phyloP scores from a whole-genome alignment of 768 basidiomycete species.

The Mycena kentingensis region DNA sequence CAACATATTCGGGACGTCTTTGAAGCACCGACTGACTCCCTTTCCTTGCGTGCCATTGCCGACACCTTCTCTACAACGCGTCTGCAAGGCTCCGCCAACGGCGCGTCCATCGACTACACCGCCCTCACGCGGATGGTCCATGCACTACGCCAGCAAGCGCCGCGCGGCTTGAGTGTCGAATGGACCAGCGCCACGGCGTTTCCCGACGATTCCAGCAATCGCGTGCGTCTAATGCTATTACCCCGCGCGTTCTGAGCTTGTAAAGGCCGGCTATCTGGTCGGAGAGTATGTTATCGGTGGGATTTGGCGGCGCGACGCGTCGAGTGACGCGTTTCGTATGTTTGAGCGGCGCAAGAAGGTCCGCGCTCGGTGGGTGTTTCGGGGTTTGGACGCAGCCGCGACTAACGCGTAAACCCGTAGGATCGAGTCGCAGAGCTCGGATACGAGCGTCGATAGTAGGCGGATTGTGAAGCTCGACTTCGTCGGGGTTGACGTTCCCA shows the following conservation, averaged over 20 bases:
- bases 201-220: constrained; percentile 42
- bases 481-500: constrained; percentile 48
- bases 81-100: constrained; percentile 47
- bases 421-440: constrained; percentile 44
- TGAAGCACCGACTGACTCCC: constrained; percentile 48
- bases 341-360: constrained; percentile 55
- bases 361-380: constrained; percentile 45
- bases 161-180: constrained; percentile 45
- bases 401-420: constrained; percentile 27
- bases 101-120: constrained; percentile 38
- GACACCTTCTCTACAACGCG: constrained; percentile 44
- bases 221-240: constrained; percentile 36
- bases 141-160: constrained; percentile 42
- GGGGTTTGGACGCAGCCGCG: constrained; percentile 7
- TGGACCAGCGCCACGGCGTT: constrained; percentile 51
- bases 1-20: constrained; percentile 52
- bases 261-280: constrained; percentile 50
- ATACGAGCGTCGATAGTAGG: constrained; percentile 43
- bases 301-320: constrained; percentile 41
- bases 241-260: constrained; percentile 3
- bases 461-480: constrained; percentile 51
- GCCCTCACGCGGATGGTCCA: constrained; percentile 46
- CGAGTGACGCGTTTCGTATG: constrained; percentile 33
- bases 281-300: constrained; percentile 55
- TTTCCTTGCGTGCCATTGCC: constrained; percentile 43